Base-by-base conservation (phyloP, 2,329 filamentous ascomycete species). In the Penicillium sclerotiorum region DNA sequence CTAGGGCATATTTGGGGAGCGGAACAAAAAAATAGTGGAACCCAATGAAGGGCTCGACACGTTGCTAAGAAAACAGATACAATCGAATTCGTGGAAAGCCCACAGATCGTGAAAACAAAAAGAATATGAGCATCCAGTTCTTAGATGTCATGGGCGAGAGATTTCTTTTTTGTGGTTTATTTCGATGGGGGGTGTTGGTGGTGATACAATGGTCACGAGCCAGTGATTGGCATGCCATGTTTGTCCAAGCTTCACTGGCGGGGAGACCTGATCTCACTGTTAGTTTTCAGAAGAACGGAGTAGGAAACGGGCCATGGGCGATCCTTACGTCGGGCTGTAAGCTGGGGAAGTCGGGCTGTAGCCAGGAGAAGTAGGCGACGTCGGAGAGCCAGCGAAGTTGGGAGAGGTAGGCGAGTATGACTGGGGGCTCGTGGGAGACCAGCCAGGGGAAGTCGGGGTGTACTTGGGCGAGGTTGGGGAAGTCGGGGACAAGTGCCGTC, bases 381-480 rank as follows among this genome's bases (percentile, higher is more conserved):
- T 75, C 58, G 72, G 71, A 22, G 72, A 74, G 49, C 72, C 72
- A 64, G 73, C 69, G 59, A 77, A 77, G 53, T 75, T 74, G 27
- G 75, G 74, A 54, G 73, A 77, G 30, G 72, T 77, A 21, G 79
- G 79, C 50, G 78, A 81, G 55, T 77, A 77, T 15, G 70, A 68
- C 61, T 75, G 69, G 52, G 76, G 76, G 49, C 73, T 75, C 36
- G 75, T 76, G 17, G 74, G 71, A 49, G 70, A 73, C 68, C 73
- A 77, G 38, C 76, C 75, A 58, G 79, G 78, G 51, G 79, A 83
- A 30, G 78, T 80, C 18, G 80, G 78, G 27, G 79, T 82, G 62
- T 81, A 83, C 66, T 78, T 76, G 17, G 77, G 77, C 45, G 75
- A 78, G 1, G 76, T 79, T 8, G 77, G 76, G 5, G 75, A 77